Percentiles rank a stretch among this genome's conserved stretches.
Evolutionary conservation across 2,329 filamentous ascomycete genomes (phyloP).

Genomic region (Thielaviopsis populi): DNA sequence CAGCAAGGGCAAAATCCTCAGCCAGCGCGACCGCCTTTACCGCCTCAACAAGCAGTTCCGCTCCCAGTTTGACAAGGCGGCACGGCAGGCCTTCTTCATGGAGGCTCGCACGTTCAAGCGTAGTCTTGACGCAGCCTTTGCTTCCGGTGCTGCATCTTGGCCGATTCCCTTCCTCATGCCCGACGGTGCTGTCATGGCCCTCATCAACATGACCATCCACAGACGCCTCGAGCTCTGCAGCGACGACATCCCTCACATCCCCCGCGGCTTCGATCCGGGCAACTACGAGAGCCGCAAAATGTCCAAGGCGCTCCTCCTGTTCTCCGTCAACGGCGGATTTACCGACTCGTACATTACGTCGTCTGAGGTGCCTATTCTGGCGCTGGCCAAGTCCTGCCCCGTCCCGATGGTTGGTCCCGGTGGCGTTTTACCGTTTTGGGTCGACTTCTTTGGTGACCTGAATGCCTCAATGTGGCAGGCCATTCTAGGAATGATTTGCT

Average conservation of each 20-base stretch:
- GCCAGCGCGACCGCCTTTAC: constrained; percentile 45
- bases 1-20: constrained; percentile 43
- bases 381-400: constrained; percentile 24
- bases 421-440: constrained; percentile 53
- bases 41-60: constrained; percentile 45
- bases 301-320: constrained; percentile 49
- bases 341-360: constrained; percentile 49
- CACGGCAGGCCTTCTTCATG: constrained; percentile 38
- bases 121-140: constrained; percentile 24
- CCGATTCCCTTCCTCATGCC: constrained; percentile 40
- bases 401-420: constrained; percentile 30
- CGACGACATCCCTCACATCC: constrained; percentile 43
- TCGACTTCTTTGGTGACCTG: constrained; percentile 48
- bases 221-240: constrained; percentile 40
- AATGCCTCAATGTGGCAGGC: constrained; percentile 49
- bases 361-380: constrained; percentile 32
- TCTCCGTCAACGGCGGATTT: constrained; percentile 44
- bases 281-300: constrained; percentile 58
- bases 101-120: constrained; percentile 46
- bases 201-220: constrained; percentile 48
- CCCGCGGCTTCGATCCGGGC: constrained; percentile 55
- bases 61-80: constrained; percentile 40
- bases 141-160: constrained; percentile 4
- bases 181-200: constrained; percentile 51
- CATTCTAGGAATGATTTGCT: constrained; percentile 45